Conservation (phyloP, 768 basidiomycete genomes). For the Terana coerulea region DNA sequence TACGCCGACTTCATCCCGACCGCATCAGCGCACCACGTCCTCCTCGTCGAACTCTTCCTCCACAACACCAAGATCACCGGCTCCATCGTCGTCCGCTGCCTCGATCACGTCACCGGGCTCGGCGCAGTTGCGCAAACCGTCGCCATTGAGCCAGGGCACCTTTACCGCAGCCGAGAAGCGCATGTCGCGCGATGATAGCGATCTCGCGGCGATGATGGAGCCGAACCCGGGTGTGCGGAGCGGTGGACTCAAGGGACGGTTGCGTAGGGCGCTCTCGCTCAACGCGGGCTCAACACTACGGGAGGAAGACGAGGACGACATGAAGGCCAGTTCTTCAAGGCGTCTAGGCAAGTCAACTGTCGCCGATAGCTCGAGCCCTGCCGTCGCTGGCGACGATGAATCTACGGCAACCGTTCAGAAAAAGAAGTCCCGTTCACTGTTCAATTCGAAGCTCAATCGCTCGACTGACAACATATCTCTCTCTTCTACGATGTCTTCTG, state of each 20-base stretch:
- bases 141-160: conserved; percentile 66
- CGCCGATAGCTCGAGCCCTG: not conserved
- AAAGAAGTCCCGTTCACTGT: conserved; percentile 74
- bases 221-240: conserved; percentile 44
- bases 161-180: conserved; percentile 65
- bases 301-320: conserved; percentile 52
- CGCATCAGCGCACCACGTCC: conserved; percentile 48
- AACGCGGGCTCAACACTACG: conserved; percentile 55
- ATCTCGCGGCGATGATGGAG: conserved; percentile 58
- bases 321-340: too few species aligned
- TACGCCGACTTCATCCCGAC: conserved; percentile 27
- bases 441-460: conserved; percentile 85
- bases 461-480: conserved; percentile 95
- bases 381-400: conserved; percentile 26
- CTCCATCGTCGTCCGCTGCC: conserved; percentile 31
- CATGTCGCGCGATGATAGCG: conserved; percentile 75
- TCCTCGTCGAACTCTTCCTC: conserved; percentile 40
- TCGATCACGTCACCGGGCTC: conserved; percentile 26
- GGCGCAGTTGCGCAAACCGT: conserved; percentile 39
- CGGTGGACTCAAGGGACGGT: conserved; percentile 72
- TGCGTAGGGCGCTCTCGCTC: conserved; percentile 70
- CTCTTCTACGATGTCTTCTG: conserved; percentile 89
- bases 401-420: conserved; percentile 39
- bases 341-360: too few species aligned
- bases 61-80: conserved; percentile 28